Evolutionary conservation across 148 eudicot species (phyloP).

Genomic region (Nepenthes gracilis): DNA sequence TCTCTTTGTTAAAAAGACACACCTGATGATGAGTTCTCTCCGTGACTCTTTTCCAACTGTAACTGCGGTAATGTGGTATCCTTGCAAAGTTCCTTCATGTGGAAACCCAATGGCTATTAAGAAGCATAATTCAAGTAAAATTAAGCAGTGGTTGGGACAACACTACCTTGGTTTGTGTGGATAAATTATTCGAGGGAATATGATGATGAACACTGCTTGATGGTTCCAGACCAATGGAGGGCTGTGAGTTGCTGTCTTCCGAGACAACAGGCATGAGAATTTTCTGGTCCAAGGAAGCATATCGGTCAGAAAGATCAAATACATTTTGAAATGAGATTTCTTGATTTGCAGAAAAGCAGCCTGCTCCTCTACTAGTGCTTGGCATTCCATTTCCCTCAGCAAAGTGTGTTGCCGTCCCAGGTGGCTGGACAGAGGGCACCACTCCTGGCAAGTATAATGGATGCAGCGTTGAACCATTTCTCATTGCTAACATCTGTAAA

Average conservation of each 20-base stretch:
- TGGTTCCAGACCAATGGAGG: slow-evolving; percentile 22
- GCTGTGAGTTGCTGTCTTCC: slow-evolving; percentile 22
- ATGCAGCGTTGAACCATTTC: slow-evolving; percentile 63
- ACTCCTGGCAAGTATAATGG: slow-evolving; percentile 40
- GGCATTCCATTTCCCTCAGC: slow-evolving; percentile 26
- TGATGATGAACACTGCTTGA: slow-evolving; percentile 20
- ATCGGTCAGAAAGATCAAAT: slow-evolving; percentile 25
- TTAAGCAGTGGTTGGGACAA: background rate
- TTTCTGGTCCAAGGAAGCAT: slow-evolving; percentile 20
- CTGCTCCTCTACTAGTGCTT: slow-evolving; percentile 20
- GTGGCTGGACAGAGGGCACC: slow-evolving; percentile 18
- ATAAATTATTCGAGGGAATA: slow-evolving; percentile 24
- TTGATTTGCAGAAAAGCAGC: slow-evolving; percentile 22
- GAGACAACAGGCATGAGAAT: slow-evolving; percentile 12
- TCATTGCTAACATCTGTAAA: slow-evolving; percentile 75
- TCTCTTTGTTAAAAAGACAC: slow-evolving; percentile 37
- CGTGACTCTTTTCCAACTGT: slow-evolving; percentile 48
- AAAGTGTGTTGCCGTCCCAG: slow-evolving; percentile 18
- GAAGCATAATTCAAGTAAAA: background rate
- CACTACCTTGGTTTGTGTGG: slow-evolving; percentile 47
- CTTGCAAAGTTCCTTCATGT: slow-evolving; percentile 37
- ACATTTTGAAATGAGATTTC: slow-evolving; percentile 26
- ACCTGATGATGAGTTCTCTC: slow-evolving; percentile 56
- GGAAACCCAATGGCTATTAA: background rate
- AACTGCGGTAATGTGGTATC: slow-evolving; percentile 35